Evolutionary conservation across 1,139 yeast genomes (phyloP).

Genomic region (Pneumocystis sp.): DNA sequence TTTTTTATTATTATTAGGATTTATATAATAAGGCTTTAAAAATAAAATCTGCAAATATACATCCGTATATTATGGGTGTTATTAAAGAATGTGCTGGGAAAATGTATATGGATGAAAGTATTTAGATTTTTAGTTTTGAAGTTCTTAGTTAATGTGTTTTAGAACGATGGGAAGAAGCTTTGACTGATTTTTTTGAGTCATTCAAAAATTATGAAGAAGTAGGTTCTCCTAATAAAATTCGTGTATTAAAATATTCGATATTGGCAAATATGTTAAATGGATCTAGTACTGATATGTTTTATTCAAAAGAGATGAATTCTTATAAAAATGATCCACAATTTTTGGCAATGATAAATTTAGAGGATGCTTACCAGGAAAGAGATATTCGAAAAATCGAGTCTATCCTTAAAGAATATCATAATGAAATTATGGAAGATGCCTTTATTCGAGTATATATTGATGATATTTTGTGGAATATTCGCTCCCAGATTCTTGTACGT

Average conservation of each 20-base stretch:
- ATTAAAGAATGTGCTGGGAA: constrained; percentile 65
- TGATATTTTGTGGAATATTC: constrained; percentile 23
- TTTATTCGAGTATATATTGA: constrained; percentile 17
- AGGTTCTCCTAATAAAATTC: constrained; percentile 43
- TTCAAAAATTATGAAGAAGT: constrained; percentile 70
- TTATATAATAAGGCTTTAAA: constrained; percentile 36
- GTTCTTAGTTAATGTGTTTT: constrained; percentile 11
- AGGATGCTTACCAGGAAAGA: constrained; percentile 27
- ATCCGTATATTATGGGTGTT: constrained; percentile 57
- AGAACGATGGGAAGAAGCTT: constrained; percentile 44
- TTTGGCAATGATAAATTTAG: constrained; percentile 25
- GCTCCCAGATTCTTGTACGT: constrained; percentile 25
- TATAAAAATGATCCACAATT: constrained; percentile 29
- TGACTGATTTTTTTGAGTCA: constrained; percentile 53
- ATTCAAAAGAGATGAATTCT: constrained; percentile 34
- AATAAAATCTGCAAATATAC: constrained; percentile 52
- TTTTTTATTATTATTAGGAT: constrained; percentile 15
- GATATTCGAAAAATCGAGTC: constrained; percentile 26
- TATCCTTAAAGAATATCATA: constrained; percentile 19
- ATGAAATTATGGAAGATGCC: constrained; percentile 19
- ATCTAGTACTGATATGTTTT: constrained; percentile 53
- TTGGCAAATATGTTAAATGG: constrained; percentile 51
- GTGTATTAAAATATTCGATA: constrained; percentile 46
- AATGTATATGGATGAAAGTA: constrained; percentile 39
- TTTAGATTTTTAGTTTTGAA: neutral